Percentiles rank a stretch among this genome's conserved stretches.
Evolutionary conservation across 768 basidiomycete species (phyloP).

Genomic region (Vararia minispora): DNA sequence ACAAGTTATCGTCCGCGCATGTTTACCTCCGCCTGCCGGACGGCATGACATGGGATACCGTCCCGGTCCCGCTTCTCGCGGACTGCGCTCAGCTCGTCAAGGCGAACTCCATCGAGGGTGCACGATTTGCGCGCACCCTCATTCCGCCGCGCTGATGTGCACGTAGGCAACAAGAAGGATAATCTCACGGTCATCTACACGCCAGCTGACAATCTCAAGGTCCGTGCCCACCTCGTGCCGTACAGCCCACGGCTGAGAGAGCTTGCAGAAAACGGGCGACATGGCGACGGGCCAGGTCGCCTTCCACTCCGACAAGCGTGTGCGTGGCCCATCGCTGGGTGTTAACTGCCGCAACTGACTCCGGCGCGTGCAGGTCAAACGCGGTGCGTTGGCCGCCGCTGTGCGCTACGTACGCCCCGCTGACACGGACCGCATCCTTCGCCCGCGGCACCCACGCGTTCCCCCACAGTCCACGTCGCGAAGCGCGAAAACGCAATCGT

Average conservation of each 20-base stretch:
- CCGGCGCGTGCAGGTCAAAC: slow-evolving; percentile 49
- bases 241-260: background rate
- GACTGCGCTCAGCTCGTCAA: slow-evolving; percentile 96
- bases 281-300: slow-evolving; percentile 97
- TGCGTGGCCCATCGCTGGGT: slow-evolving; percentile 20
- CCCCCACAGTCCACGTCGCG: slow-evolving; percentile 53
- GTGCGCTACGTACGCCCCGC: background rate
- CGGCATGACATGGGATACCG: slow-evolving; percentile 78
- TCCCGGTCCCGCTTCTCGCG: slow-evolving; percentile 63
- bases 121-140: too few species aligned
- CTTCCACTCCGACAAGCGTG: slow-evolving; percentile 85
- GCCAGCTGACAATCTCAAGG: slow-evolving; percentile 86
- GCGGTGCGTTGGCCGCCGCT: slow-evolving; percentile 33
- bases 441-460: too few species aligned
- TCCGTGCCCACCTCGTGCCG: slow-evolving; percentile 19
- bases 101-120: slow-evolving; percentile 95
- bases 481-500: slow-evolving; percentile 83
- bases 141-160: too few species aligned
- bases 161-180: slow-evolving; percentile 88
- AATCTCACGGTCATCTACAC: slow-evolving; percentile 92
- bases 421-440: too few species aligned
- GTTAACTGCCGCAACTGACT: background rate
- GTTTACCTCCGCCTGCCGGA: slow-evolving; percentile 89
- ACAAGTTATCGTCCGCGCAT: slow-evolving; percentile 94
- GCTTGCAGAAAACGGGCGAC: slow-evolving; percentile 82